Base-by-base conservation (phyloP, 345 rosid species). In the Salix caprea region DNA sequence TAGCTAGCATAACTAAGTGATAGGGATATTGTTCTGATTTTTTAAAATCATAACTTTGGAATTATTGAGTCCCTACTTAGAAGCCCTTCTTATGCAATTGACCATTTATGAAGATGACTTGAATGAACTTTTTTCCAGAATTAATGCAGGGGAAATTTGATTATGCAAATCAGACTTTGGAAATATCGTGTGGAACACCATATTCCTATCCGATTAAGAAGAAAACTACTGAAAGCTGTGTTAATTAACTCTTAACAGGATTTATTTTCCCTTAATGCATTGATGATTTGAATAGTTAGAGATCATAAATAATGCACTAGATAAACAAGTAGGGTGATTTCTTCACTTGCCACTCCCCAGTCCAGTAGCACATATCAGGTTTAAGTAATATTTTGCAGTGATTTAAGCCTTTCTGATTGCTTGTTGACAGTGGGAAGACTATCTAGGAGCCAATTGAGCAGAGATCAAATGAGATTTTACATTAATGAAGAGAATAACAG, bases 401-500 rank as follows among this genome's bases (percentile, higher is more conserved):
- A 13, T 12, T 58, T 48, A 11, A 5, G 32, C 11, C 4, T 69
- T 76, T 26, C 12, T 50, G 7, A 18, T 40, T 14, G 18, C 67
- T 15, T 79, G 37, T 14, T 73, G 56, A 71, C 68, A 90, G 94
- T 89, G 73, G 91, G 92, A 67, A 87, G 83, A 75, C 79, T 90
- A 74, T 79, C 92, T 2, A 84, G 81, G 80, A 89, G 78, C 81
- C 91, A 90, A 78, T 40, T 89, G 75, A 87, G 83, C 79, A 67
- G 74, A 32, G 90, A 86, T 72, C 92, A 89, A 71, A 74, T 85
- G 79, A 85, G 85, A 73, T 88, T 83, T 67, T 87, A 89, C 77
- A 44, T 83, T 12, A 87, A 86, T 42, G 91, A 89, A 78, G 91
- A 90, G 84, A 83, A 82, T 65, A 84, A 85, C 85, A 84, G 76